Evolutionary conservation across 2,329 filamentous ascomycete genomes (phyloP).

Genomic region (Neofusicoccum cordaticola): DNA sequence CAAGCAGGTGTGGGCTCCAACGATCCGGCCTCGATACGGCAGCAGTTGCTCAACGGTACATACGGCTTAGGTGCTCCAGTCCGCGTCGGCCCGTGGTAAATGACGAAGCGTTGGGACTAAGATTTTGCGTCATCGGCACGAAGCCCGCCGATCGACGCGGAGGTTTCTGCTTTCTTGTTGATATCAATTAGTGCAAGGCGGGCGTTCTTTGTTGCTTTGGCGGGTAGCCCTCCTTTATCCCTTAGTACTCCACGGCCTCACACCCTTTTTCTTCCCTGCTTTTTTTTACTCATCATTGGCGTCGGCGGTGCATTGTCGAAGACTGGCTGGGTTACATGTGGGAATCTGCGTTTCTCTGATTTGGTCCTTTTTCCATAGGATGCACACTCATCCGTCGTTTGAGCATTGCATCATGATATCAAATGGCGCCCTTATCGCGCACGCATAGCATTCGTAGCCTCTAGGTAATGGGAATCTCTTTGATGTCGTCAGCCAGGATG

Average conservation of each 20-base stretch:
- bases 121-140: neutral
- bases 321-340: neutral
- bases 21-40: slow-evolving; percentile 36
- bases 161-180: slow-evolving; percentile 9
- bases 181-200: slow-evolving; percentile 10
- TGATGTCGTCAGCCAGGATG: neutral
- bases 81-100: slow-evolving; percentile 56
- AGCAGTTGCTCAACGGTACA: slow-evolving; percentile 55
- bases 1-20: slow-evolving; percentile 21
- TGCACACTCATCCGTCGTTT: slow-evolving; percentile 7
- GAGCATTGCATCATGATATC: slow-evolving; percentile 14
- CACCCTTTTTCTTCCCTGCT: too few relatives aligned
- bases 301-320: slow-evolving; percentile 6
- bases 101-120: neutral
- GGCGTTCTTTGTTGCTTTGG: slow-evolving; percentile 8
- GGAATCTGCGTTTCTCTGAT: neutral
- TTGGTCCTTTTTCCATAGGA: neutral
- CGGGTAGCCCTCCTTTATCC: neutral
- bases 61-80: slow-evolving; percentile 54
- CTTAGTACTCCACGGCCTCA: neutral
- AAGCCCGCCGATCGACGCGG: neutral
- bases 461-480: slow-evolving; percentile 11
- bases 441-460: slow-evolving; percentile 8
- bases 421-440: neutral
- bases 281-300: slow-evolving; percentile 1